Evolutionary conservation across 176 grass and related monocot genomes (phyloP), one percentile per base, ranked within the genome.

Genomic region (Raddia guianensis): DNA sequence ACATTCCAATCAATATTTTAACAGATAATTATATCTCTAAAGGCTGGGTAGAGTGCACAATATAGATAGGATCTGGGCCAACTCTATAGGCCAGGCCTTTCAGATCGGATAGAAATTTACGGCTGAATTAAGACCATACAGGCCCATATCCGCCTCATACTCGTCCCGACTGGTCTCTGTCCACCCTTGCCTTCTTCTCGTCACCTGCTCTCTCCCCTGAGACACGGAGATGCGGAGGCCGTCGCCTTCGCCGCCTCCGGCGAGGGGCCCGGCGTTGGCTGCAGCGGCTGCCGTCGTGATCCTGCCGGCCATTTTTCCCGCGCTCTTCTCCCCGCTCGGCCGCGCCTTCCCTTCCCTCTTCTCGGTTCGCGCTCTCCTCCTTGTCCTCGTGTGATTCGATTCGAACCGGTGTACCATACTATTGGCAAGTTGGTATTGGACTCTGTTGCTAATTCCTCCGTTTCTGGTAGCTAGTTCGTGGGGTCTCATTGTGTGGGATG

Each of bases 321-420:
- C 74, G 45, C 47, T 91, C 10, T 88, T 95, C 70, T 87, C 78
- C 43, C 90, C 88, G 19, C 88, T 93, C 33, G 92, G 88, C 3
- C 74, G 55, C 72, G 78, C 87, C 57, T 93, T 81, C 63, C 92
- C 83, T 75, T 93, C 92, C 32, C 81, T 98, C 75, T 98, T 98
- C 86, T 98, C 92, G 5, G 88, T 95, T 49, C 82, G 88, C 19
- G 14, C 63, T 61, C 33, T 1, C 19, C 12, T 60, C 62, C n/a
- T 47, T 19, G n/a, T 16, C 52, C 13, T 57, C 43, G 9, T 13
- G 12, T 20, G 13, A 20, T 34, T 63, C 43, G 57, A 63, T 76
- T 76, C 48, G 43, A 76, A 57, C 56, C 13, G 57, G 44, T 49
- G 57, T 34, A 18, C 6, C 42, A 9, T 50, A 34, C 19, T 72